A percentile compares a stretch with the other conserved stretches of the same genome.
These are phyloP conservation scores for Sherardia arvensis DNA, from an alignment of 257 asterid genomes.

Conservation along the genomic window DNA sequence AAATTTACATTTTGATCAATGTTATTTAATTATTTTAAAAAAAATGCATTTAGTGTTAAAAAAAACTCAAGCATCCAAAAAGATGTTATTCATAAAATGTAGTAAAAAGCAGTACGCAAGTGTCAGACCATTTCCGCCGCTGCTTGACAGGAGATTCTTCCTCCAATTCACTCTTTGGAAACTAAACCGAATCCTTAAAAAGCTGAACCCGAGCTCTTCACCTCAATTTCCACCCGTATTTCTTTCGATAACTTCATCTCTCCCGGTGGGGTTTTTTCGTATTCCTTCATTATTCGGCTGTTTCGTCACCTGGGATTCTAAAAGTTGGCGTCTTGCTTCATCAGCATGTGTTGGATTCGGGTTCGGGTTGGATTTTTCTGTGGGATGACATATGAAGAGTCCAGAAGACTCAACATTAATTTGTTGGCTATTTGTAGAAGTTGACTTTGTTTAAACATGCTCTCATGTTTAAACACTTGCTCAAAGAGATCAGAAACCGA, in stretches of 20 bases:
- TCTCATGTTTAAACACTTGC: too few relatives aligned
- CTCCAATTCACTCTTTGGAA: constrained; percentile 31
- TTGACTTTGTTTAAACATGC: too few relatives aligned
- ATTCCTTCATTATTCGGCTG: constrained; percentile 45
- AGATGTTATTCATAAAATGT: too few relatives aligned
- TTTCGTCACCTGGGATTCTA: constrained; percentile 20
- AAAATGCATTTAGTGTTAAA: too few relatives aligned
- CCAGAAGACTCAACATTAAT: too few relatives aligned
- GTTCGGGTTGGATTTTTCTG: constrained; percentile 38
- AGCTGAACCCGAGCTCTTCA: constrained; percentile 58
- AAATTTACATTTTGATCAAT: too few relatives aligned
- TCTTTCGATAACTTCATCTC: constrained; percentile 69
- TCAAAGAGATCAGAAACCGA: too few relatives aligned
- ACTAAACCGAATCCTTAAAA: constrained; percentile 54
- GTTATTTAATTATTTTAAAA: too few relatives aligned
- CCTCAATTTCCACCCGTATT: constrained; percentile 13
- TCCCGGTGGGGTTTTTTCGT: constrained; percentile 43
- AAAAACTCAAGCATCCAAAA: too few relatives aligned
- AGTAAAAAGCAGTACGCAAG: too few relatives aligned
- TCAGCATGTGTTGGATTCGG: constrained; percentile 60
- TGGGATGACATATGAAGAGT: too few relatives aligned
- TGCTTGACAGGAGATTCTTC: constrained; percentile 43
- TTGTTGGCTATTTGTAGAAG: too few relatives aligned
- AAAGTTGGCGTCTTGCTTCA: constrained; percentile 55
- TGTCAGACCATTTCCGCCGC: constrained; percentile 32